Evolutionary conservation across 345 rosid genomes (phyloP).

Genomic region (Eucalyptus sp.): DNA sequence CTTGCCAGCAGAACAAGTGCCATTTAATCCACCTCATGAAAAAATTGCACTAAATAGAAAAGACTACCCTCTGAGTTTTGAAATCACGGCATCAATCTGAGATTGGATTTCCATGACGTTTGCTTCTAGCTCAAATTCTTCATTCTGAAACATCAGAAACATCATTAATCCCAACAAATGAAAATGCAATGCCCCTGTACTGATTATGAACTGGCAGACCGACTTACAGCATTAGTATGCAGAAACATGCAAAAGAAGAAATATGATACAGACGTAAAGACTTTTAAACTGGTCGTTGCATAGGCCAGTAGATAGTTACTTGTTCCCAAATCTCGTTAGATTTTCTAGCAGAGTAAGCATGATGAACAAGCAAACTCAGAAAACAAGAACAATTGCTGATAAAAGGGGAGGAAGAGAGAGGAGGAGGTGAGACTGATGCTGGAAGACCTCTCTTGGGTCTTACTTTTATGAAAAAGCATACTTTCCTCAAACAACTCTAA

Average conservation of each 20-base stretch:
- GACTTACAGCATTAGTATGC: background rate
- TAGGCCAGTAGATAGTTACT: background rate
- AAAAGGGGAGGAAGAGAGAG: background rate
- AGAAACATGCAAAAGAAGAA: background rate
- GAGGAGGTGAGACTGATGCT: background rate
- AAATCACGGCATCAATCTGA: conserved; percentile 41
- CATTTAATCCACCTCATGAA: background rate
- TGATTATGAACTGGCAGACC: background rate
- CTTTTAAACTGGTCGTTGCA: background rate
- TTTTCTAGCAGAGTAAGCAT: background rate
- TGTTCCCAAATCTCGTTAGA: background rate
- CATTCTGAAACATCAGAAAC: conserved; percentile 40
- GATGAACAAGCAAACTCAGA: background rate
- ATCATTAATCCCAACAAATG: background rate
- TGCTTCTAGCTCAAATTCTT: conserved; percentile 72
- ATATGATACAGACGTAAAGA: background rate
- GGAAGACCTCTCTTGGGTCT: background rate
- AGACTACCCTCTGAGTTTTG: conserved; percentile 38
- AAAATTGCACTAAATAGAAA: background rate
- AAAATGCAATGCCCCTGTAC: background rate
- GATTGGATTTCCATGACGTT: conserved; percentile 41
- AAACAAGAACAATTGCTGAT: background rate
- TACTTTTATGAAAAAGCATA: background rate
- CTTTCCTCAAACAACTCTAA: background rate
- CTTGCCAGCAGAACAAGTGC: background rate